These are phyloP conservation scores for Pharus latifolius DNA, from an alignment of 176 grass and related monocot species.

Conservation along the genomic window DNA sequence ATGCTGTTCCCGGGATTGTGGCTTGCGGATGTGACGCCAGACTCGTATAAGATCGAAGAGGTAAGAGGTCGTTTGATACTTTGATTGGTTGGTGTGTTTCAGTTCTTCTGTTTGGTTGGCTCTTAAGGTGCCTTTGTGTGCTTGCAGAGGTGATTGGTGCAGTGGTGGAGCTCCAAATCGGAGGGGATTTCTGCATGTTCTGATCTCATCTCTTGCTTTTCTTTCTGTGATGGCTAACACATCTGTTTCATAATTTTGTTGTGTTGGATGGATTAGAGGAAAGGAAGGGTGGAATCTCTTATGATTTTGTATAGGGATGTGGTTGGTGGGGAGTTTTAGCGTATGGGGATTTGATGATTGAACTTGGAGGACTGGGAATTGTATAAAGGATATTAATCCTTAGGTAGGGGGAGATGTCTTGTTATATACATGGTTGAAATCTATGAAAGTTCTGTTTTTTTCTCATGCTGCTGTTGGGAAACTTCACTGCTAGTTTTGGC, in stretches of 20 bases:
- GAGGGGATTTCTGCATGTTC: background rate
- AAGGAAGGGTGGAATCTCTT: conserved; percentile 12
- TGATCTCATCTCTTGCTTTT: background rate
- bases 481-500: background rate
- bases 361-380: conserved; percentile 29
- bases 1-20: conserved; percentile 47
- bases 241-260: background rate
- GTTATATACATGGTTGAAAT: conserved; percentile 28
- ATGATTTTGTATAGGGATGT: conserved; percentile 16
- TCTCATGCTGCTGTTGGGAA: background rate
- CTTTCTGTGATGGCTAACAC: conserved; percentile 7
- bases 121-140: background rate
- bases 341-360: conserved; percentile 4
- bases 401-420: conserved; percentile 5
- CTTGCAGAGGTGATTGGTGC: conserved; percentile 28
- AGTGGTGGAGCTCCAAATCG: background rate
- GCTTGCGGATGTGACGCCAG: conserved; percentile 32
- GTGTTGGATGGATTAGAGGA: conserved; percentile 15
- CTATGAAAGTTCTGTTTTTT: conserved; percentile 5
- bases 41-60: conserved; percentile 48
- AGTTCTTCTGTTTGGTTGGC: background rate
- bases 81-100: background rate
- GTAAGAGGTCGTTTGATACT: background rate
- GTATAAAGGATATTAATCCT: conserved; percentile 12
- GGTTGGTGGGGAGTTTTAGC: conserved; percentile 12